A percentile compares a stretch with the other conserved stretches of the same genome.
Evolutionary conservation across 352 stramenopile species (phyloP).

Genomic region (Phytophthora chlamydospora): DNA sequence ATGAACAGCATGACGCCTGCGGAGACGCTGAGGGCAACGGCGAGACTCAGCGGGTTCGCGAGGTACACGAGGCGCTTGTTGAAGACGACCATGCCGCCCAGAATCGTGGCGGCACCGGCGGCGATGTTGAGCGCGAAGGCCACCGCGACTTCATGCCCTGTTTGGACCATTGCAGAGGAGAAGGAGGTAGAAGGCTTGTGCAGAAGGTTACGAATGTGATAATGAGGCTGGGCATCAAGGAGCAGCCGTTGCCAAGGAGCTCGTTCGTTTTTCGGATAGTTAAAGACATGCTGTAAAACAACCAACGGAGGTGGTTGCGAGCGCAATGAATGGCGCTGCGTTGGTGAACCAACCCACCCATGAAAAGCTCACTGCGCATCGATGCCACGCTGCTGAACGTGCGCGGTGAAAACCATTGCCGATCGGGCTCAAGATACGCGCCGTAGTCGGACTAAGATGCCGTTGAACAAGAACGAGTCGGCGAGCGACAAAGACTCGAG

Average conservation of each 20-base stretch:
- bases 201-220: conserved; percentile 11
- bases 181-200: neutral
- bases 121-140: conserved; percentile 56
- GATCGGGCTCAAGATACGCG: neutral
- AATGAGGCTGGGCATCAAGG: conserved; percentile 8
- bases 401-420: neutral
- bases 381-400: conserved; percentile 13
- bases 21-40: conserved; percentile 53
- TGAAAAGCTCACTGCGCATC: conserved; percentile 4
- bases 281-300: conserved; percentile 23
- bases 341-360: conserved; percentile 4
- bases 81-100: conserved; percentile 62
- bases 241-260: neutral
- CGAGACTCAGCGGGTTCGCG: conserved; percentile 50
- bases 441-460: conserved; percentile 5
- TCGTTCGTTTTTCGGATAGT: neutral
- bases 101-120: conserved; percentile 50
- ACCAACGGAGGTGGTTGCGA: conserved; percentile 1
- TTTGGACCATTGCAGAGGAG: conserved; percentile 38
- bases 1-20: conserved; percentile 75
- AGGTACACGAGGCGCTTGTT: conserved; percentile 49
- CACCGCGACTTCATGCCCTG: conserved; percentile 31
- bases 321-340: conserved; percentile 12
- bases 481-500: conserved; percentile 14
- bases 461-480: conserved; percentile 1